A percentile compares a stretch with the other conserved stretches of the same genome.
Conservation (phyloP, 345 rosid genomes). For the Zanthoxylum bungeanum region DNA sequence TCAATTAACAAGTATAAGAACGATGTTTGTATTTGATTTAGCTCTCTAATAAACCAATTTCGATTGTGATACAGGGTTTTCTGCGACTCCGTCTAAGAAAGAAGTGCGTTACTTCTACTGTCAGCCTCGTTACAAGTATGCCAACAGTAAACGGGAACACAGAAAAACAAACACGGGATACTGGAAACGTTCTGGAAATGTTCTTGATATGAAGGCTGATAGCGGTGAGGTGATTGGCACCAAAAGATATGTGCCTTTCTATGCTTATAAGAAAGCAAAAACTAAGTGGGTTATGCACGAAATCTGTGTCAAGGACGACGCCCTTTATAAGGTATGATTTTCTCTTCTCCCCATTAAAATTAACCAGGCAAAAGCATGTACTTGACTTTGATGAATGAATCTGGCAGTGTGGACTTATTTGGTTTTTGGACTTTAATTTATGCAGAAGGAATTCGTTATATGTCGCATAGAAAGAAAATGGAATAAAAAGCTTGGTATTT, state of each 20-base stretch:
- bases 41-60: not conserved
- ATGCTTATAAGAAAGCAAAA: not conserved
- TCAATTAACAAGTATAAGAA: no score
- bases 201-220: constrained; percentile 16
- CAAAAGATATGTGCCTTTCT: constrained; percentile 38
- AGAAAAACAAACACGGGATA: constrained; percentile 30
- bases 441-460: not conserved
- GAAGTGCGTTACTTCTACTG: constrained; percentile 28
- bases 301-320: not conserved
- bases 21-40: no score
- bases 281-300: constrained; percentile 16
- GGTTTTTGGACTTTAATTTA: not conserved
- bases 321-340: not conserved
- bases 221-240: constrained; percentile 28
- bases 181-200: constrained; percentile 43
- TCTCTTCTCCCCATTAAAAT: no score
- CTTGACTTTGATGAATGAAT: not conserved
- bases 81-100: constrained; percentile 4
- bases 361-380: no score
- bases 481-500: not conserved
- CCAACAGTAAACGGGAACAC: constrained; percentile 11
- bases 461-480: not conserved
- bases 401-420: not conserved
- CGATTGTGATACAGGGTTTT: not conserved
- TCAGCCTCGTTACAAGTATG: not conserved